Base-by-base conservation (phyloP, 2,329 filamentous ascomycete species). In the Cordyceps cicadae region DNA sequence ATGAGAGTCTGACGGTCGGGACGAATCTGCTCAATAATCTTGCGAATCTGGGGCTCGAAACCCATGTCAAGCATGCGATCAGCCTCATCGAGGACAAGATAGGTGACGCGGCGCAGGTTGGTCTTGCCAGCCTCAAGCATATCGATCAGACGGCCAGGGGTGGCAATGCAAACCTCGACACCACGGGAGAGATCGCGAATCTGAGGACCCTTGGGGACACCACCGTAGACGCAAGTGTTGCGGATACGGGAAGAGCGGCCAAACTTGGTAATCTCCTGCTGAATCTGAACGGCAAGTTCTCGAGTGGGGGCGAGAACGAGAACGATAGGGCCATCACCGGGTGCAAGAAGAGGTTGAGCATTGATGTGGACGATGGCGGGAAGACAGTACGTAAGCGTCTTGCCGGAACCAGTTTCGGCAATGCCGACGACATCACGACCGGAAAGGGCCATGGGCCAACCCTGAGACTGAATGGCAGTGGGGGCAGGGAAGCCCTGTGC, bases 41-140 rank as follows among this genome's bases (percentile, higher is more conserved):
- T 97, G 81, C 94, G 91, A 70, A 99, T 97, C 76, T 97, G 94
- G 67, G 94, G 94, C 80, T 99, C 94, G 79, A 99, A 97, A 86
- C 94, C 94, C 94, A 99, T 99, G 80, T 99, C 94, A 74, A 99
- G 83, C 94, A 99, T 99, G 72, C 94, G 93, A 79, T 99, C 94
- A 74, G 94, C 94, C 81, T 99, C 94, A 70, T 99, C 94, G 65
- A 99, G 92, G 67, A 97, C 94, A 62, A 99, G 83, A 79, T 99
- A 99, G 61, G 94, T 99, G 64, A 97, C 92, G 75, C 94, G 92
- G 67, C 93, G 93, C 65, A 99, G 86, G 80, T 99, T 97, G 70
- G 94, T 99, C 83, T 95, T 96, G 76, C 92, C 93, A 67, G 91
- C 90, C 78, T 97, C 94, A 37, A 99, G 85, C 91, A 97, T 97